Percentiles rank a stretch among this genome's conserved stretches.
Conservation (phyloP, 441 rosid species). For the Aquilaria agallochum region DNA sequence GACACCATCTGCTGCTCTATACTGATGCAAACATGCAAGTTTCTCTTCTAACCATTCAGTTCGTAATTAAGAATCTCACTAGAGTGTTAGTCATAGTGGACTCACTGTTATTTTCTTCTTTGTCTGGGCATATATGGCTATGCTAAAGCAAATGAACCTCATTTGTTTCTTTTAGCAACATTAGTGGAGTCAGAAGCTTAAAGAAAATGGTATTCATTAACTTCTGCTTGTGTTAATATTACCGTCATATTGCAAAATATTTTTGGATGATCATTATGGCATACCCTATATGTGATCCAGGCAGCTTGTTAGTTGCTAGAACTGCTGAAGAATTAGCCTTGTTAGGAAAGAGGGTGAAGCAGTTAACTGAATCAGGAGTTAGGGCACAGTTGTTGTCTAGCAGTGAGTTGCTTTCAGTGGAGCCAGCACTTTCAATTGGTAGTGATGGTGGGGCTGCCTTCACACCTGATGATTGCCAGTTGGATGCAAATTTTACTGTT, state of each 20-base stretch:
- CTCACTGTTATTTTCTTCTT: no score
- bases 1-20: no score
- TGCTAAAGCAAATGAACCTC: no score
- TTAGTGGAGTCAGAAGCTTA: neutral
- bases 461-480: conserved; percentile 74
- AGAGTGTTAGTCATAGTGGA: no score
- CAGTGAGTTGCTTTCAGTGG: conserved; percentile 43
- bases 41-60: no score
- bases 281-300: conserved; percentile 24
- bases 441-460: conserved; percentile 69
- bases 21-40: no score
- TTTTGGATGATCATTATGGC: neutral
- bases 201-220: neutral
- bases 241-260: neutral
- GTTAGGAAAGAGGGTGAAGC: conserved; percentile 54
- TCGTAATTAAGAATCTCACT: no score
- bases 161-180: no score
- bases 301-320: conserved; percentile 74
- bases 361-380: conserved; percentile 69
- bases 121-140: no score
- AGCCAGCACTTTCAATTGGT: conserved; percentile 56
- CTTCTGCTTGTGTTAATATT: neutral
- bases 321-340: conserved; percentile 45
- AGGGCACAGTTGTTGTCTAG: conserved; percentile 62
- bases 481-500: conserved; percentile 76